A percentile compares a stretch with the other conserved stretches of the same genome.
phyloP scores from a whole-genome alignment of 805 yeast species.

The Pichia eremophila region DNA sequence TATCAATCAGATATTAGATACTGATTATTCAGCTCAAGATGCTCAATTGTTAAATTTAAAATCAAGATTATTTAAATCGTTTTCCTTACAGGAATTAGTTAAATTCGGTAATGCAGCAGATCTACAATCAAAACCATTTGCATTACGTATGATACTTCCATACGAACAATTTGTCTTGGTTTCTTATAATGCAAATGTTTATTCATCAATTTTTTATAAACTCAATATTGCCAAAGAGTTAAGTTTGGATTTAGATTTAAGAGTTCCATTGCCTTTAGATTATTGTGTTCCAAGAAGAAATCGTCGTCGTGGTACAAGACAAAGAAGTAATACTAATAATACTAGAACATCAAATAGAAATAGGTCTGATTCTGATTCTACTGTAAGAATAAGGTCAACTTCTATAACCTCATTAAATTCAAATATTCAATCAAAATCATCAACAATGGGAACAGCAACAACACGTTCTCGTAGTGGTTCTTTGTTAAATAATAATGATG shows the following conservation, averaged over 20 bases:
- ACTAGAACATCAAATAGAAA: background rate
- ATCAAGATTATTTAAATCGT: slow-evolving; percentile 9
- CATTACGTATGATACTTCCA: slow-evolving; percentile 23
- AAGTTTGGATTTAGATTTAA: slow-evolving; percentile 24
- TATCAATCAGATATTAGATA: slow-evolving; percentile 4
- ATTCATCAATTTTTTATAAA: slow-evolving; percentile 23
- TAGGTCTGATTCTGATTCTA: background rate
- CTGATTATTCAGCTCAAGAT: slow-evolving; percentile 4
- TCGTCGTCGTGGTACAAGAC: slow-evolving; percentile 3
- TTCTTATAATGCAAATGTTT: slow-evolving; percentile 21
- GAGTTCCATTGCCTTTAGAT: slow-evolving; percentile 19
- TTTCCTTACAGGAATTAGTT: slow-evolving; percentile 24
- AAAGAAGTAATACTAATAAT: slow-evolving; percentile 1
- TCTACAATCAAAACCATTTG: slow-evolving; percentile 21
- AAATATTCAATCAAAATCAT: background rate
- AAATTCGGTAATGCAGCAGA: slow-evolving; percentile 27
- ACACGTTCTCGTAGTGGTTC: slow-evolving; percentile 4
- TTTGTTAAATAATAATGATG: slow-evolving; percentile 6
- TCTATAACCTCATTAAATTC: background rate
- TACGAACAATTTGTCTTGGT: slow-evolving; percentile 20
- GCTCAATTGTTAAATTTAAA: slow-evolving; percentile 2
- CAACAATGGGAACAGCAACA: background rate
- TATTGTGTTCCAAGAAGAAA: slow-evolving; percentile 24
- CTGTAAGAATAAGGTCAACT: background rate
- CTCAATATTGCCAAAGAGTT: slow-evolving; percentile 24